phyloP scores from a whole-genome alignment of 331 rosid genomes.

The Quercus lobata region DNA sequence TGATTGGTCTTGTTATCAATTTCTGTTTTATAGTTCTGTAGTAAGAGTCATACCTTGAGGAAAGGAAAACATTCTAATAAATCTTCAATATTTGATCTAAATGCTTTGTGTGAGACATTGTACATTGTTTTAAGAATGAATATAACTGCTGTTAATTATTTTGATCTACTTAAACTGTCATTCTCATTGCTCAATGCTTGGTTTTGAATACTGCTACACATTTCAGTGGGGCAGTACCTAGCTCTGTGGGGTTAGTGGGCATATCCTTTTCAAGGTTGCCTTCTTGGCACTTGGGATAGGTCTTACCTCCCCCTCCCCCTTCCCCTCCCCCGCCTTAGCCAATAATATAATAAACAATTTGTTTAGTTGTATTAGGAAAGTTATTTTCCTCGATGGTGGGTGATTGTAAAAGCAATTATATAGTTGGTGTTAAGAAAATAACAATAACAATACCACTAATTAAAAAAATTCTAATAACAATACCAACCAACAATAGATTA shows the following conservation, averaged over 20 bases:
- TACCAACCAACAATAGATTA: too few species aligned
- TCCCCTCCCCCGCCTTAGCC: background rate
- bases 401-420: background rate
- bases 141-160: background rate
- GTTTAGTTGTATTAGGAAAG: background rate
- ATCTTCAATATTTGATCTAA: background rate
- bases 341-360: background rate
- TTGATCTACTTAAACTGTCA: background rate
- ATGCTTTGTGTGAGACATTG: background rate
- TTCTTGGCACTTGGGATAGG: background rate
- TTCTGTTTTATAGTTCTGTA: background rate
- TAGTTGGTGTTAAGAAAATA: background rate
- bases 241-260: background rate
- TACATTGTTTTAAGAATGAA: background rate
- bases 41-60: background rate
- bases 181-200: background rate
- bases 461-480: too few species aligned
- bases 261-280: background rate
- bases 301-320: background rate
- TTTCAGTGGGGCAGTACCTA: background rate
- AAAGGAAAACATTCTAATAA: background rate
- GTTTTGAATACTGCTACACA: background rate
- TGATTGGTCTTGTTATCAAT: slow-evolving; percentile 1
- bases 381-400: background rate
- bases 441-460: too few species aligned